Percentiles rank a stretch among this genome's conserved stretches.
Evolutionary conservation across 768 basidiomycete genomes (phyloP).

Genomic region (Xerocomus potaroensis): DNA sequence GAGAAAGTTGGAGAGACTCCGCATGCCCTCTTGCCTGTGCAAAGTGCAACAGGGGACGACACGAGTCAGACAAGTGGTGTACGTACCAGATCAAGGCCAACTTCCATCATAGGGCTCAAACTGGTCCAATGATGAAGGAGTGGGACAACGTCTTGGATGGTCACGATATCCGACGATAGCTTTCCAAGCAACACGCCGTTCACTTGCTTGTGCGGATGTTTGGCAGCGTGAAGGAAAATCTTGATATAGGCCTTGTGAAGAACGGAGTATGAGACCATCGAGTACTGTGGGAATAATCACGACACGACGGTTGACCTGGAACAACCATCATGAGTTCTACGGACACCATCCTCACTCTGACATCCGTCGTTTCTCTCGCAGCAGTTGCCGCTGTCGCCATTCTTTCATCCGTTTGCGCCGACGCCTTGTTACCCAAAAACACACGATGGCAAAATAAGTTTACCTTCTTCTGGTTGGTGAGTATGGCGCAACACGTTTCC

Average conservation of each 20-base stretch:
- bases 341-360: slow-evolving; percentile 46
- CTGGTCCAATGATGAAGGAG: slow-evolving; percentile 83
- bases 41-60: not conserved
- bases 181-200: slow-evolving; percentile 76
- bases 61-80: not conserved
- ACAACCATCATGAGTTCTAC: slow-evolving; percentile 15
- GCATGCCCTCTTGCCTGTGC: slow-evolving; percentile 58
- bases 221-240: slow-evolving; percentile 73
- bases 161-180: slow-evolving; percentile 35
- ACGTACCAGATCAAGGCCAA: slow-evolving; percentile 72
- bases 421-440: slow-evolving; percentile 56
- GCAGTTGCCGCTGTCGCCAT: slow-evolving; percentile 51
- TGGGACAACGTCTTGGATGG: slow-evolving; percentile 64
- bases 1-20: slow-evolving; percentile 42
- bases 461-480: slow-evolving; percentile 77
- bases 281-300: not conserved
- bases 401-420: slow-evolving; percentile 50
- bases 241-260: slow-evolving; percentile 65
- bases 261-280: slow-evolving; percentile 46
- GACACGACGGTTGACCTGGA: not conserved
- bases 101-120: slow-evolving; percentile 82
- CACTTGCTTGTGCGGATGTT: slow-evolving; percentile 70
- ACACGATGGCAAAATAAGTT: slow-evolving; percentile 60
- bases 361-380: slow-evolving; percentile 59
- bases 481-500: slow-evolving; percentile 16